Conservation (phyloP, 164 flowering plant species). For the Chloranthus sessilifolius region DNA sequence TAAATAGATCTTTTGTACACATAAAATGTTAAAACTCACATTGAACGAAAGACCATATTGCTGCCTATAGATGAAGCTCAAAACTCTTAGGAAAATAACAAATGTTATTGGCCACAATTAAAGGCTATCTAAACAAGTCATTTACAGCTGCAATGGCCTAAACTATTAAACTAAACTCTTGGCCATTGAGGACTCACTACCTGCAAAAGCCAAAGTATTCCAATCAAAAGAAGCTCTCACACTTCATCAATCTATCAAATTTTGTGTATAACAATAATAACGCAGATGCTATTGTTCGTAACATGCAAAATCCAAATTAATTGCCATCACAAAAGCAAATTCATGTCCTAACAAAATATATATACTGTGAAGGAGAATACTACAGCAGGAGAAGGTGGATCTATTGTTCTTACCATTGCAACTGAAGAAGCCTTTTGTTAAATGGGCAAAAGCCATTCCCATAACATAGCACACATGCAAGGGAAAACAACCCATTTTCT, state of each 20-base stretch:
- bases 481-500: no score
- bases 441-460: neutral
- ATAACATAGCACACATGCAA: no score
- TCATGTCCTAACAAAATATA: neutral
- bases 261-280: neutral
- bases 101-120: no score
- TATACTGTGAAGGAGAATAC: neutral
- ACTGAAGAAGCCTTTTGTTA: neutral
- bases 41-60: no score
- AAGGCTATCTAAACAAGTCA: no score
- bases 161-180: slow-evolving; percentile 29
- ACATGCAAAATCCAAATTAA: neutral
- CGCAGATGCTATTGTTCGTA: neutral
- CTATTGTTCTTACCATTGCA: neutral
- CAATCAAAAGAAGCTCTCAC: neutral
- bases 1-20: no score
- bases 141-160: no score
- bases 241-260: neutral
- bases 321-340: neutral
- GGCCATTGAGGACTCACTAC: slow-evolving; percentile 98
- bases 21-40: no score
- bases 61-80: no score
- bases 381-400: neutral
- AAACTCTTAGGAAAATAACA: no score
- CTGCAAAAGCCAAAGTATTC: slow-evolving; percentile 32